These are phyloP conservation scores for Candida bentonensis DNA, from an alignment of 805 yeast species.

Conservation along the genomic window DNA sequence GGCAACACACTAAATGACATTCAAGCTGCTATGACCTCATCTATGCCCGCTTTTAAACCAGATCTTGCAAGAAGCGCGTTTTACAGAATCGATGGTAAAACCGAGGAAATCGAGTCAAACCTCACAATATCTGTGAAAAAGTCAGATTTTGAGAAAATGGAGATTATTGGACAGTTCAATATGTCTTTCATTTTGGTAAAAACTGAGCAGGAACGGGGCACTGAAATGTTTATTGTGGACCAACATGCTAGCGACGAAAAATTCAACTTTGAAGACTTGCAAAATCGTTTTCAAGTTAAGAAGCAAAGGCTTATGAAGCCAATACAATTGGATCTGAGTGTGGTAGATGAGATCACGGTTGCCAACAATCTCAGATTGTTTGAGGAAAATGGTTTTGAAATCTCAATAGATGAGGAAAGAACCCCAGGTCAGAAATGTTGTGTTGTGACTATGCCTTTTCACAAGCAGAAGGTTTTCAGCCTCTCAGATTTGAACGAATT, in stretches of 20 bases:
- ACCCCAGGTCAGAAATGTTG: slow-evolving; percentile 44
- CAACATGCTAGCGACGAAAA: slow-evolving; percentile 98
- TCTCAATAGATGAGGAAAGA: slow-evolving; percentile 34
- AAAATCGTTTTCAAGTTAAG: slow-evolving; percentile 39
- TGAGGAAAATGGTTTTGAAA: slow-evolving; percentile 62
- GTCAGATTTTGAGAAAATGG: slow-evolving; percentile 60
- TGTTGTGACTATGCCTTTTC: slow-evolving; percentile 55
- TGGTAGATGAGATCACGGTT: slow-evolving; percentile 65
- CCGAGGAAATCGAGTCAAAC: slow-evolving; percentile 2
- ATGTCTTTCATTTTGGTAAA: slow-evolving; percentile 79
- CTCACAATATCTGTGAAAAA: slow-evolving; percentile 25
- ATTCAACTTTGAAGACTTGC: slow-evolving; percentile 67
- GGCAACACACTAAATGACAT: background rate
- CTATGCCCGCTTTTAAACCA: slow-evolving; percentile 4
- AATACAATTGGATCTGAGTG: slow-evolving; percentile 43
- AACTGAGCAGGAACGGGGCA: slow-evolving; percentile 9
- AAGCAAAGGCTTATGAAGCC: slow-evolving; percentile 60
- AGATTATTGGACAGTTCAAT: slow-evolving; percentile 84
- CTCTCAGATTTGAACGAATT: slow-evolving; percentile 59
- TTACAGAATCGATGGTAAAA: slow-evolving; percentile 1
- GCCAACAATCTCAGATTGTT: slow-evolving; percentile 46
- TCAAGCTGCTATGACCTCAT: background rate
- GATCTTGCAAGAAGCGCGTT: background rate
- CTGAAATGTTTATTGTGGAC: slow-evolving; percentile 73
- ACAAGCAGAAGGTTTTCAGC: slow-evolving; percentile 56